phyloP scores from a whole-genome alignment of 164 flowering plant species.

The Tinospora cordifolia region DNA sequence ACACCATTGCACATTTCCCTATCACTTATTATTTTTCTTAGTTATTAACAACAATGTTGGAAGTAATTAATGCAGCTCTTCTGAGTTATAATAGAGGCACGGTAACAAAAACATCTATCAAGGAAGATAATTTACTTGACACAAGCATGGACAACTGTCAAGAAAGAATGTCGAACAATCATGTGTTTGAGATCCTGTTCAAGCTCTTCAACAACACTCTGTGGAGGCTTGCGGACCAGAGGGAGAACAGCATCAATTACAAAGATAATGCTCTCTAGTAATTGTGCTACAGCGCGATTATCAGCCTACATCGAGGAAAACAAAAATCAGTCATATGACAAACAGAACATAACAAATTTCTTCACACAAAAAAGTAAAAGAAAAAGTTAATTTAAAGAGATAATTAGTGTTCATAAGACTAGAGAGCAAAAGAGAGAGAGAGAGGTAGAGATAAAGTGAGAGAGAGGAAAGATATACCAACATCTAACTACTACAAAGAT shows the following conservation, averaged over 20 bases:
- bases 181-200: conserved; percentile 90
- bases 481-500: no score
- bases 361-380: background rate
- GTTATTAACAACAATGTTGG: background rate
- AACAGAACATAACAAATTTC: background rate
- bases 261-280: conserved; percentile 84
- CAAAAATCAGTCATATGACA: conserved; percentile 5
- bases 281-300: conserved; percentile 62
- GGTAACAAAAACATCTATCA: background rate
- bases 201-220: conserved; percentile 68
- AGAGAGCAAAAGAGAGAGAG: no score
- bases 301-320: conserved; percentile 52
- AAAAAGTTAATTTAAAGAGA: background rate
- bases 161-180: conserved; percentile 90
- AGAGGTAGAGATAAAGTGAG: no score
- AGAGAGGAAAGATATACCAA: no score
- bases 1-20: no score
- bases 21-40: no score
- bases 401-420: no score
- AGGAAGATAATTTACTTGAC: conserved; percentile 55
- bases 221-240: conserved; percentile 70
- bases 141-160: conserved; percentile 94
- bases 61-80: background rate
- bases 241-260: conserved; percentile 83
- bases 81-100: background rate